Evolutionary conservation across 2,329 filamentous ascomycete genomes (phyloP).

Genomic region (Setomelanomma holmii): DNA sequence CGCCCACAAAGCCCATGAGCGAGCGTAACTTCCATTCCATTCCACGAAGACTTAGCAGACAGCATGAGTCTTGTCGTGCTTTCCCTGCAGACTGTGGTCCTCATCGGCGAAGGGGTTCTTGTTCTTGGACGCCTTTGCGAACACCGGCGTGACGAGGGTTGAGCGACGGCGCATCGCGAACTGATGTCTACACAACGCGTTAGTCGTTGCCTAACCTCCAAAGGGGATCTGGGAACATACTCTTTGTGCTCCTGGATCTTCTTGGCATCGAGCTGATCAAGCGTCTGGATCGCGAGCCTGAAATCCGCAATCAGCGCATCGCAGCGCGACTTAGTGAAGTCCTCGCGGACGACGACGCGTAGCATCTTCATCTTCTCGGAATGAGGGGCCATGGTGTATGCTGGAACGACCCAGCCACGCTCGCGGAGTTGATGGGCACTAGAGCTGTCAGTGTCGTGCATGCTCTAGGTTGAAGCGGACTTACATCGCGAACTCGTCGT

Average conservation of each 20-base stretch:
- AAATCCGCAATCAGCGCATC: slow-evolving; percentile 80
- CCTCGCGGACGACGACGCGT: slow-evolving; percentile 89
- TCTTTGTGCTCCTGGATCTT: slow-evolving; percentile 73
- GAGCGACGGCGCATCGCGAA: slow-evolving; percentile 35
- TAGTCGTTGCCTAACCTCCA: not conserved
- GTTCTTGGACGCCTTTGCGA: slow-evolving; percentile 41
- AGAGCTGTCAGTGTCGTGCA: not conserved
- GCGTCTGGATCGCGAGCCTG: slow-evolving; percentile 73
- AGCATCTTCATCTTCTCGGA: slow-evolving; percentile 86
- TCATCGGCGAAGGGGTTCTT: slow-evolving; percentile 68
- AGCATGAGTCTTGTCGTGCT: slow-evolving; percentile 88
- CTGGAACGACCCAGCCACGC: slow-evolving; percentile 90
- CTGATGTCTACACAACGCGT: slow-evolving; percentile 18
- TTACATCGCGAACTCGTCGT: slow-evolving; percentile 61
- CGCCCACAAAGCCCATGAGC: no score
- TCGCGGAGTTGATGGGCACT: slow-evolving; percentile 82
- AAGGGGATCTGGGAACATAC: slow-evolving; percentile 47
- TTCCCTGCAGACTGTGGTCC: slow-evolving; percentile 90
- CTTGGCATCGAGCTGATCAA: slow-evolving; percentile 77
- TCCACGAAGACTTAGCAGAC: slow-evolving; percentile 80
- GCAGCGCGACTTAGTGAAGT: slow-evolving; percentile 83
- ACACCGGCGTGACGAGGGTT: slow-evolving; percentile 34
- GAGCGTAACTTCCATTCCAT: no score
- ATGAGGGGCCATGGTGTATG: slow-evolving; percentile 95
- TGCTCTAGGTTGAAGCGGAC: slow-evolving; percentile 49